Evolutionary conservation across 768 basidiomycete genomes (phyloP), one percentile per base, ranked within the genome.

Genomic region (Podaxis sp.): DNA sequence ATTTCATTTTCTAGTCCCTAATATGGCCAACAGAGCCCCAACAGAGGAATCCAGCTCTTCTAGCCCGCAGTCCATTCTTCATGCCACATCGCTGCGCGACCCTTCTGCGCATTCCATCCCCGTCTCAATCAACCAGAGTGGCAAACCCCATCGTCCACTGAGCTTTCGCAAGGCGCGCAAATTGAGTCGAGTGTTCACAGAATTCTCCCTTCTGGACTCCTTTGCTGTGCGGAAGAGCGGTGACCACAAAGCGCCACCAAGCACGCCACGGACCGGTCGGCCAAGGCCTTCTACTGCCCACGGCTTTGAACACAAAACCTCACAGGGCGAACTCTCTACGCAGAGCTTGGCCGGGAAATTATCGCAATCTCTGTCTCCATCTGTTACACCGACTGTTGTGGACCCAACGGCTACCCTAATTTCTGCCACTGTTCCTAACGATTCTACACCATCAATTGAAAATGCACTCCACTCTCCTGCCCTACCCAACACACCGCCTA

Each of bases 171-270:
- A 81, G 64, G 74, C 77, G 26, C 72, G 77, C 40, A 83, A 80
- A 65, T 70, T 84, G 52, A 78, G 76, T 64, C 76, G 72, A 55
- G 75, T 80, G 52, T 76, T 85, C 46, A 77, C 77, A 40, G 75
- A 80, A 30, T 59, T 74, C 2, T 69, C 78, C 49, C 53, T 66
- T 22, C 46, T 65, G 17, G 65, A 64, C 22, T 17, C 56, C 17
- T 53, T 56, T 26, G 36, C 44, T 44, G 26, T 46, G 22, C 54
- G 36, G 22, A 63, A 57, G 48, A 63, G 46, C 38, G 24, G 40
- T 39, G 61, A 63, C 15, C 15, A 30, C 11, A 51, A 22, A 38
- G 33, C 53, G 2, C 33, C 30, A 28, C 61, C 17, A 22, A n/a
- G 52, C 26, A 44, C 26, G 15, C n/a, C 17, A 30, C 19, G 40